Evolutionary conservation across 768 basidiomycete species (phyloP).

Genomic region (Sutorius australiensis): DNA sequence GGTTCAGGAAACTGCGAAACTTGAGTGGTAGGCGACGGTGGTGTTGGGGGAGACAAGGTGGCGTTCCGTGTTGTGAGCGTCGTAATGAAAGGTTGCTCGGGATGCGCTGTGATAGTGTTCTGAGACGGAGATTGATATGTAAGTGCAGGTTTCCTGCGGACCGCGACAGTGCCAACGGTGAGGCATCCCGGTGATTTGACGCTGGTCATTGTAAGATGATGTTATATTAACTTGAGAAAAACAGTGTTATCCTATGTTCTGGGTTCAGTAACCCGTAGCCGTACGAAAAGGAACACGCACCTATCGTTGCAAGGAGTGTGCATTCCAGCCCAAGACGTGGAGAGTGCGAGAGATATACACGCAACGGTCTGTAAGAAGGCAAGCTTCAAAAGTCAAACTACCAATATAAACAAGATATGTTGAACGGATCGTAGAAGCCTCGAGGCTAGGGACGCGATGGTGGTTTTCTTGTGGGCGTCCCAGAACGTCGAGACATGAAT

Average conservation of each 20-base stretch:
- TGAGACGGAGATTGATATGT: conserved; percentile 58
- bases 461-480: conserved; percentile 7
- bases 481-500: conserved; percentile 24
- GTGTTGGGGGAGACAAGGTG: conserved; percentile 9
- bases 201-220: conserved; percentile 20
- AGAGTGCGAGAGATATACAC: conserved; percentile 12
- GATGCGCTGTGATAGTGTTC: conserved; percentile 25
- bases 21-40: conserved; percentile 12
- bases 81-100: conserved; percentile 19
- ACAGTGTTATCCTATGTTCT: conserved; percentile 9
- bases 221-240: conserved; percentile 7
- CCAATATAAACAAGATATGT: conserved; percentile 25
- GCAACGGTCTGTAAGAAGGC: conserved; percentile 5
- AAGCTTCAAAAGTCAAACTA: conserved; percentile 8
- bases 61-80: conserved; percentile 16
- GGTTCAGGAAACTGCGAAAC: conserved; percentile 10
- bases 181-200: conserved; percentile 16
- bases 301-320: conserved; percentile 16
- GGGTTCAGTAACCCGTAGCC: not conserved
- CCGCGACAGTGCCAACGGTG: conserved; percentile 17
- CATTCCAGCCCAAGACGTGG: conserved; percentile 21
- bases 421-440: conserved; percentile 9
- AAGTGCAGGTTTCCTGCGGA: conserved; percentile 52
- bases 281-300: conserved; percentile 6
- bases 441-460: conserved; percentile 4